Percentiles rank a stretch among this genome's conserved stretches.
These are phyloP conservation scores for Penicillium sp. DNA, from an alignment of 2,329 filamentous ascomycete genomes.

Conservation along the genomic window DNA sequence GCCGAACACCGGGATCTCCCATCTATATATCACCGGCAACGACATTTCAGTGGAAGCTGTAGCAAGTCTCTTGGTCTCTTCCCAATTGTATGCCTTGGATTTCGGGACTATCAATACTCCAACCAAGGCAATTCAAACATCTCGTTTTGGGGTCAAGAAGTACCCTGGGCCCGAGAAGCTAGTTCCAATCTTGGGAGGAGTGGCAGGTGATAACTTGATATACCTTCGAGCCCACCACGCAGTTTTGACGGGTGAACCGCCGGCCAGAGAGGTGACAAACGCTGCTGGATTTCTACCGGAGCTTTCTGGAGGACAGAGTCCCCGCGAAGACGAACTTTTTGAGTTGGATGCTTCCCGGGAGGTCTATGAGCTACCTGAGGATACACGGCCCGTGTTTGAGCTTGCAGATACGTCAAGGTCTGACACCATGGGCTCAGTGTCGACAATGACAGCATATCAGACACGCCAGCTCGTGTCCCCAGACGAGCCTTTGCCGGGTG, in stretches of 20 bases:
- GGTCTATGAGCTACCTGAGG: slow-evolving; percentile 39
- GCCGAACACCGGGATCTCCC: slow-evolving; percentile 58
- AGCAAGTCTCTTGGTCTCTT: slow-evolving; percentile 54
- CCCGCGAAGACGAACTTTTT: slow-evolving; percentile 24
- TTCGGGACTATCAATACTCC: slow-evolving; percentile 51
- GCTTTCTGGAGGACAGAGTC: slow-evolving; percentile 32
- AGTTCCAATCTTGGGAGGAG: slow-evolving; percentile 51
- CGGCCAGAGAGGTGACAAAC: slow-evolving; percentile 31
- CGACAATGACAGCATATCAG: not conserved
- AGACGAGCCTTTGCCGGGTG: slow-evolving; percentile 35
- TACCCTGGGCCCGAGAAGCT: slow-evolving; percentile 58
- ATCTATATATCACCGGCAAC: slow-evolving; percentile 62
- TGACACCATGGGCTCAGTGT: not conserved
- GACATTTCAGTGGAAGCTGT: slow-evolving; percentile 58
- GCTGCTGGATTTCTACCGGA: slow-evolving; percentile 34
- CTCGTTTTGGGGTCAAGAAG: slow-evolving; percentile 12
- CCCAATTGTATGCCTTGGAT: slow-evolving; percentile 58
- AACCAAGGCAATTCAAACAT: slow-evolving; percentile 26
- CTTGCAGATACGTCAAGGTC: slow-evolving; percentile 38
- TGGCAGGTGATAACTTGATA: slow-evolving; percentile 51
- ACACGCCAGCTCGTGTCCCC: not conserved
- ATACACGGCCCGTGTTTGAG: slow-evolving; percentile 38
- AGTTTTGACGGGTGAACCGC: slow-evolving; percentile 52
- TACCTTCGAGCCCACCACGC: slow-evolving; percentile 60
- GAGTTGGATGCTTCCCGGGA: slow-evolving; percentile 30